phyloP scores from a whole-genome alignment of 2,329 filamentous ascomycete genomes.

The Cladosporium sp. region DNA sequence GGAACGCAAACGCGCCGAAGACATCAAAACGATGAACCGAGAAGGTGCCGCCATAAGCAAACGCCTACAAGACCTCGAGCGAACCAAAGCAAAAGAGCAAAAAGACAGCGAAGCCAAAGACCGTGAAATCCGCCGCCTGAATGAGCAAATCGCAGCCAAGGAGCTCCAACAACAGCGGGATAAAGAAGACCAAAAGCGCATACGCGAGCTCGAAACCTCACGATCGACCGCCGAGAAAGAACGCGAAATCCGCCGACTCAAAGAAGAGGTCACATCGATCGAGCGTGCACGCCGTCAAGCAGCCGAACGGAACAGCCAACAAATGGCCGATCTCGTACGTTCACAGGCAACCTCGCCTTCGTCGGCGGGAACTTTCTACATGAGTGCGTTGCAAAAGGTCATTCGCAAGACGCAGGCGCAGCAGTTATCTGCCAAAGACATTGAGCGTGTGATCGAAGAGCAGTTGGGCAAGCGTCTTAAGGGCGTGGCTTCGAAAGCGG shows the following conservation, averaged over 20 bases:
- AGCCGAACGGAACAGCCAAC: neutral
- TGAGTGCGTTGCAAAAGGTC: constrained; percentile 12
- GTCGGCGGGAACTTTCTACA: constrained; percentile 6
- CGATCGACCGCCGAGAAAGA: neutral
- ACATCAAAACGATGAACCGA: constrained; percentile 1
- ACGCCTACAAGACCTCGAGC: constrained; percentile 2
- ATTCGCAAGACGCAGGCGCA: constrained; percentile 13
- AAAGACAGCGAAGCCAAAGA: constrained; percentile 2
- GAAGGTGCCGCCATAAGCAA: neutral
- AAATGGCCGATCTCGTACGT: constrained; percentile 4
- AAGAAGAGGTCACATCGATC: neutral
- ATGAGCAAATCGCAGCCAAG: neutral
- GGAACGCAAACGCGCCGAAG: neutral
- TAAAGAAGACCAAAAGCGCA: neutral
- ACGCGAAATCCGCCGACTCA: neutral
- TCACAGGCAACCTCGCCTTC: constrained; percentile 7
- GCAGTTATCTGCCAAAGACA: constrained; percentile 9
- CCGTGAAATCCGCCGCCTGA: neutral
- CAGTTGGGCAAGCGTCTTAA: constrained; percentile 10
- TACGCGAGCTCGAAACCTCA: neutral
- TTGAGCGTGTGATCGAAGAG: constrained; percentile 14
- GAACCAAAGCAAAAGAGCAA: neutral
- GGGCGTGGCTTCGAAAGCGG: constrained; percentile 14
- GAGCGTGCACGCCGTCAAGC: neutral
- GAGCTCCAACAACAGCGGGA: neutral